These are phyloP conservation scores for Aspergillus campestris DNA, from an alignment of 495 filamentous ascomycete genomes.

Conservation along the genomic window DNA sequence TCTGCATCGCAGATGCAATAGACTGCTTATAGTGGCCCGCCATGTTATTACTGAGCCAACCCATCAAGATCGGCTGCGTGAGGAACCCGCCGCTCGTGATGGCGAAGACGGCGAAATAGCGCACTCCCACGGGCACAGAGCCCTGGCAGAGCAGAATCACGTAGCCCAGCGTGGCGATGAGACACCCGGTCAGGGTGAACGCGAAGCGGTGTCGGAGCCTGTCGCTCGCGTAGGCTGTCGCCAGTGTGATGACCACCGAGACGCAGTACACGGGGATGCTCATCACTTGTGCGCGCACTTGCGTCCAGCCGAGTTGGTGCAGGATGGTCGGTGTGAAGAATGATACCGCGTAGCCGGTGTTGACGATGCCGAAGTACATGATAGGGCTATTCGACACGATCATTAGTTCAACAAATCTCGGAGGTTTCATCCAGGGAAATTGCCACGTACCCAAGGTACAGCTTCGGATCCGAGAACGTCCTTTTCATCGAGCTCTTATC, in stretches of 20 bases:
- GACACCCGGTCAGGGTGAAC: conserved; percentile 40
- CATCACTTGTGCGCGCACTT: conserved; percentile 42
- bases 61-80: conserved; percentile 36
- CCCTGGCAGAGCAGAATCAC: conserved; percentile 38
- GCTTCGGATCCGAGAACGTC: conserved; percentile 47
- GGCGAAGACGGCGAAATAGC: conserved; percentile 46
- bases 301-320: conserved; percentile 46
- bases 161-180: conserved; percentile 41
- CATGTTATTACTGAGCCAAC: conserved; percentile 49
- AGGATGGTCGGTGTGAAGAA: conserved; percentile 53
- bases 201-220: conserved; percentile 39
- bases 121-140: conserved; percentile 24
- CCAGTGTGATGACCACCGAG: conserved; percentile 37
- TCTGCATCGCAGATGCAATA: conserved; percentile 42
- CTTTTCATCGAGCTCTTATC: conserved; percentile 37
- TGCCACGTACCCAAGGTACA: conserved; percentile 42
- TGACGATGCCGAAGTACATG: conserved; percentile 43
- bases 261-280: conserved; percentile 51
- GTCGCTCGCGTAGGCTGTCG: conserved; percentile 39
- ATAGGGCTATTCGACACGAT: conserved; percentile 20
- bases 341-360: conserved; percentile 40
- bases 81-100: conserved; percentile 40
- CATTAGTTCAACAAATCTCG: no score
- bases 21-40: conserved; percentile 51
- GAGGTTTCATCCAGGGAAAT: no score